Percentiles rank a stretch among this genome's conserved stretches.
These are phyloP conservation scores for Globisporangium nagaii DNA, from an alignment of 352 stramenopile genomes.

Conservation along the genomic window DNA sequence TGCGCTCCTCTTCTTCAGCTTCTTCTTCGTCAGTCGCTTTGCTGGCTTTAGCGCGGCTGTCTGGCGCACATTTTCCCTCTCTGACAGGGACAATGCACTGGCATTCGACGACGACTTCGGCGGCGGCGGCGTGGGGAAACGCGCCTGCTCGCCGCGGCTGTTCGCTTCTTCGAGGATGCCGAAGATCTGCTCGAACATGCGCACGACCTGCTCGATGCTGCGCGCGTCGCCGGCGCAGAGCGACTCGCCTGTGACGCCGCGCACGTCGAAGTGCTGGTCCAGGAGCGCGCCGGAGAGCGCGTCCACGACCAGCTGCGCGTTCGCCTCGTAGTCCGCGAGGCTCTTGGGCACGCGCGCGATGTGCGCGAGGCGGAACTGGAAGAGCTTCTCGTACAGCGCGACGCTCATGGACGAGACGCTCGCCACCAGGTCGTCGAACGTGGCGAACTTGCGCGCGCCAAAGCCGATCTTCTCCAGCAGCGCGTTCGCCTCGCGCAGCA, in stretches of 20 bases:
- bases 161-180: slow-evolving; percentile 41
- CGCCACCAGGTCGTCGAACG: slow-evolving; percentile 71
- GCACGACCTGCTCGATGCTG: slow-evolving; percentile 45
- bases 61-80: background rate
- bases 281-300: slow-evolving; percentile 66
- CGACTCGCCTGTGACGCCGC: slow-evolving; percentile 44
- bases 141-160: slow-evolving; percentile 13
- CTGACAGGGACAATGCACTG: background rate
- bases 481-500: slow-evolving; percentile 59
- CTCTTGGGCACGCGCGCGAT: slow-evolving; percentile 59
- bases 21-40: background rate
- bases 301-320: slow-evolving; percentile 84
- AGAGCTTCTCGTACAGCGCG: slow-evolving; percentile 88
- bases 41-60: slow-evolving; percentile 3
- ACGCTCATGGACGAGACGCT: slow-evolving; percentile 90
- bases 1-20: background rate
- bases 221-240: slow-evolving; percentile 49
- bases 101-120: background rate
- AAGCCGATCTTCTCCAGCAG: slow-evolving; percentile 78
- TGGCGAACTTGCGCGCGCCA: slow-evolving; percentile 69
- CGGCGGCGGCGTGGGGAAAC: background rate
- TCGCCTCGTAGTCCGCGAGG: slow-evolving; percentile 76
- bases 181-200: slow-evolving; percentile 56
- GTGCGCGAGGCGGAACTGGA: slow-evolving; percentile 73
- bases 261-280: slow-evolving; percentile 42